Base-by-base conservation (phyloP, 2,329 filamentous ascomycete species). In the Rugonectria rugulosa region DNA sequence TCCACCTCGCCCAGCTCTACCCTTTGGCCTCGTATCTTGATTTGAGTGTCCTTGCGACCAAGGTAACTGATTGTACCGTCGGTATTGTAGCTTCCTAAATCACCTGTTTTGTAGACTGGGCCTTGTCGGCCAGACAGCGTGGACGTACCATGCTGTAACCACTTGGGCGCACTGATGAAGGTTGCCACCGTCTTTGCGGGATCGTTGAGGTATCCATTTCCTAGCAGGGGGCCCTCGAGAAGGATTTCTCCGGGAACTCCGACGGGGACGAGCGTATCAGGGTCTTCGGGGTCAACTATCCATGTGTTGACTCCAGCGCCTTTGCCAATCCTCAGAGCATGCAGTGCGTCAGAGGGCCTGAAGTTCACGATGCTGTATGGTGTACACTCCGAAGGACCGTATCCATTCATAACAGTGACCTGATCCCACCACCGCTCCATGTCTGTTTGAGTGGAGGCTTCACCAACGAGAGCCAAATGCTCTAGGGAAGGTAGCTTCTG, bases 21-120 rank as follows among this genome's bases (percentile, higher is more conserved):
- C 32, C 82, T 70, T 54, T 79, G 85, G 14, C 86, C 86, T 27
- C 79, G 75, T 10, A 87, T 70, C 67, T 87, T 87, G 44, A 86
- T 77, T 63, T 86, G 83, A 0, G 77, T 77, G 59, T 86, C 83
- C 60, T 81, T 82, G 23, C 84, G 75, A 27, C 82, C 82, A 29
- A 81, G 65, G 31, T 77, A 81, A 1, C 73, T 57, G 4, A 82
- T 64, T 4, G 68, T 65, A 0, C 77, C 76, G 45, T 80, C 73
- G 0, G 68, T 64, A 14, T 75, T 67, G 24, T 79, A 79, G 40
- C 68, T 68, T 2, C 70, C 79, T 9, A 82, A 70, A 59, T 82
- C 79, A 6, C 80, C 79, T 1, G 80, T 80, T 43, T 74, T 75
- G 55, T 81, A 82, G n/a, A 76, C 34, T n/a, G 34, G 49, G 1